Conservation (phyloP, 1,284 basidiomycete genomes). For the Sporisorium scitamineum region DNA sequence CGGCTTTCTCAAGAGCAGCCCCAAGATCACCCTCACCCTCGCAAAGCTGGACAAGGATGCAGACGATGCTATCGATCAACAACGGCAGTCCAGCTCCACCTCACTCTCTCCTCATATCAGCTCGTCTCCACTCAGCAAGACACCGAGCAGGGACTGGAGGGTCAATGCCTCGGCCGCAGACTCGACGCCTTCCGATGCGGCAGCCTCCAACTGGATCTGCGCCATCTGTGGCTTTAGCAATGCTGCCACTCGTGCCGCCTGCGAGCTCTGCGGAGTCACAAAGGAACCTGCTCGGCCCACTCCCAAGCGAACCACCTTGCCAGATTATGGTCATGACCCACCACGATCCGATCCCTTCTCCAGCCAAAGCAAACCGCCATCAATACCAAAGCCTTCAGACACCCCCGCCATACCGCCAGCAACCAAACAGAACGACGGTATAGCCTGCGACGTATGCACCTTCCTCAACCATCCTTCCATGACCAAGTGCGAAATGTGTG, state of each 20-base stretch:
- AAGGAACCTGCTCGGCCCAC: constrained; percentile 44
- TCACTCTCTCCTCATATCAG: constrained; percentile 4
- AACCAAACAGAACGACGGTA: constrained; percentile 10
- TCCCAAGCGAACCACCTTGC: constrained; percentile 10
- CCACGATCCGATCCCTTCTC: constrained; percentile 14
- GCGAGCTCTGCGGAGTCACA: constrained; percentile 60
- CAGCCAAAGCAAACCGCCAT: constrained; percentile 13
- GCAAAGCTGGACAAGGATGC: constrained; percentile 32
- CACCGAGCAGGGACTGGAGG: constrained; percentile 44
- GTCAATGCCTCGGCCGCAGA: constrained; percentile 37
- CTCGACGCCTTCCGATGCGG: constrained; percentile 17
- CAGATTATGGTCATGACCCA: constrained; percentile 8
- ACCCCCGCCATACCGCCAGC: neutral
- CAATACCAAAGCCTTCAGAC: constrained; percentile 11
- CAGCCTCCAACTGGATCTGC: constrained; percentile 55
- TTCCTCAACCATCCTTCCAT: constrained; percentile 88
- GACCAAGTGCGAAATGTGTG: constrained; percentile 86
- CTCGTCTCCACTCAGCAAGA: constrained; percentile 7
- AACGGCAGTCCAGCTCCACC: constrained; percentile 38
- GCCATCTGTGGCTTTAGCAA: constrained; percentile 59
- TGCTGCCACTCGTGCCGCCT: constrained; percentile 21
- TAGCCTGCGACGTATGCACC: constrained; percentile 83
- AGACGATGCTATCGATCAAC: constrained; percentile 22
- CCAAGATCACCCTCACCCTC: constrained; percentile 84
- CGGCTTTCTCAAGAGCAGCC: constrained; percentile 87